Base-by-base conservation (phyloP, 495 filamentous ascomycete species). In the Apiosordaria backusii region DNA sequence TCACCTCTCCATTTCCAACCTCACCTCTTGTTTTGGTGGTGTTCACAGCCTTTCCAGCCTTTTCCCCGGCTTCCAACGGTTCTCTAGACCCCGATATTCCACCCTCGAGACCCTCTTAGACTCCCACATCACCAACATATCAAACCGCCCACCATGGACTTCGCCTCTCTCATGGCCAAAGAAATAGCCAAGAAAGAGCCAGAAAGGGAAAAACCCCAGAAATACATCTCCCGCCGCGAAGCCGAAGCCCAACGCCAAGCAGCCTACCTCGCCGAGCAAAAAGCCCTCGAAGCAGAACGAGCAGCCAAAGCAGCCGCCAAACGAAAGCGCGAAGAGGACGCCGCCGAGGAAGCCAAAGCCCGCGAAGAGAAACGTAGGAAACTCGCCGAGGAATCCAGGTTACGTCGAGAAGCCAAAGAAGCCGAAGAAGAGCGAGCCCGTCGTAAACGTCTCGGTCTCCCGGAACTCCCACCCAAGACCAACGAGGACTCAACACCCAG, bases 291-390 rank as follows among this genome's bases (percentile, higher is more conserved):
- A 50, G 82, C 79, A 21, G 87, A 88, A 68, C 89, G 91, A 54
- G 85, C 88, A 60, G 86, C 87, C 35, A 86, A 85, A 45, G 80
- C 85, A 0, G 81, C 83, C 9, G 84, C 89, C 66, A 97, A 97
- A 77, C 92, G 93, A 62, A 93, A 93, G 78, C 83, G 85, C n/a
- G 93, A 98, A 60, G 94, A 97, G 21, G 95, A 96, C 22, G 92
- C 91, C 61, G 85, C 87, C 4, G 82, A 85, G 21, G 87, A 88
- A 45, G 83, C 84, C 57, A 84, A 82, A 7, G 83, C 83, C 27
- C 85, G 92, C 15, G 91, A 95, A 57, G 90, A 92, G 67, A 97
- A 96, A 78, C 87, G 89, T 66, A 84, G 84, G 64, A 82, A 84
- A 57, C 82, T 98, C 6, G 93, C 92, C 1, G 92, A 97, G 68